These are phyloP conservation scores for Diaporthe sp. DNA, from an alignment of 2,329 filamentous ascomycete species.

Conservation along the genomic window DNA sequence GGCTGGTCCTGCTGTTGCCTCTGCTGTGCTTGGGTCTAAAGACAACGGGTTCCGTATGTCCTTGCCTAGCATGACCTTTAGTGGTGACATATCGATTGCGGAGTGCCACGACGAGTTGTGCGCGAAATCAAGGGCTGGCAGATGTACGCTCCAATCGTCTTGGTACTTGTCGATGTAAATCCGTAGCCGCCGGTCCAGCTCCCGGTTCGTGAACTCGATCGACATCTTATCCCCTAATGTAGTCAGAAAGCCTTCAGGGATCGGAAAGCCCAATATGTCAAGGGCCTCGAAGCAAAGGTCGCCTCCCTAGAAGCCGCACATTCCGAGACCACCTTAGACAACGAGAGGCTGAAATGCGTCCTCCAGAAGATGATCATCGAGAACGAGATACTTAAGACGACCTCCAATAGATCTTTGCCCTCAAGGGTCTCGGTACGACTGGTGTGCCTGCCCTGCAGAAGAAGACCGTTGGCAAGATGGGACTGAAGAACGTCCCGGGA, in stretches of 20 bases:
- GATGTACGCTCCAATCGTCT: no score
- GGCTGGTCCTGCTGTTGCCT: no score
- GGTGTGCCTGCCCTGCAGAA: constrained; percentile 60
- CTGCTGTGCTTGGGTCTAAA: no score
- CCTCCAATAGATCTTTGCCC: constrained; percentile 72
- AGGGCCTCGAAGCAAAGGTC: constrained; percentile 90
- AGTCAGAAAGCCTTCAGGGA: constrained; percentile 97
- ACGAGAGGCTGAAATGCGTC: constrained; percentile 85
- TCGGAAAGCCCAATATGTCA: constrained; percentile 90
- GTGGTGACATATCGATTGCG: no score
- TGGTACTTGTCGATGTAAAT: no score
- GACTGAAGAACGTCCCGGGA: constrained; percentile 61
- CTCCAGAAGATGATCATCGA: constrained; percentile 87
- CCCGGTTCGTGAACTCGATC: no score
- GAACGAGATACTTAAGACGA: constrained; percentile 91
- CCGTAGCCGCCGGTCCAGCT: no score
- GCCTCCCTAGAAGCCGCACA: constrained; percentile 80
- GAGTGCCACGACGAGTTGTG: no score
- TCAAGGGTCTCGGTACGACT: constrained; percentile 56
- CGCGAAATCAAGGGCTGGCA: no score
- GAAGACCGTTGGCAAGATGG: constrained; percentile 66
- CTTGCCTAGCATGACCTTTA: no score
- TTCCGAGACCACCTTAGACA: constrained; percentile 79
- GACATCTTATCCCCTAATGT: constrained; percentile 2
- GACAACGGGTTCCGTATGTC: no score